Base-by-base conservation (phyloP, 768 basidiomycete species). In the Termitomyces sp. region DNA sequence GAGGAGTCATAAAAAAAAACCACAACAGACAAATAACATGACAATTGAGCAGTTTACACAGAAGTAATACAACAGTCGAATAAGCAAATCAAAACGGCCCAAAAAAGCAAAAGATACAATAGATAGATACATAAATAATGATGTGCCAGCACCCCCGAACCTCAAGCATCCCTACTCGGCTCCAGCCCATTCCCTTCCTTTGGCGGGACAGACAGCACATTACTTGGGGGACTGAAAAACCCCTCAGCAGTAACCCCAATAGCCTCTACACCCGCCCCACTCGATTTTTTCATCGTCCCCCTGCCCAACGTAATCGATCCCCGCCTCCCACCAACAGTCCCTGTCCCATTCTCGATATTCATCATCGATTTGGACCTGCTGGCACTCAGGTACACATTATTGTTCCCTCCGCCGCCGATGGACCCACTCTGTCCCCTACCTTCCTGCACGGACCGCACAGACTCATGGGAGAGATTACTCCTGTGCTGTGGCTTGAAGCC, bases 191-290 rank as follows among this genome's bases (percentile, higher is more conserved):
- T 15, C 14, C 53, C 51, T 11, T 32, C n/a, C 11, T 56, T 56
- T n/a, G 42, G 55, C 3, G 55, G 55, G 20, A 56, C 42, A 43
- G 55, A 31, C 42, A 42, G 55, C 12, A 32, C 42, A 34, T n/a
- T 32, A 11, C 55, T 34, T 3, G 88, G 86, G 4, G 89, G 78
- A 12, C 80, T 76, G 71, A 94, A 94, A 70, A 93, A 93, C 0
- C 92, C 92, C 25, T 80, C 80, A 38, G 90, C 92, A 37, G 88
- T 91, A 50, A 94, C 79, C 17, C 91, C 81, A 49, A 88, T 70
- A 32, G 91, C 87, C 74, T 90, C 88, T 60, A 93, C 92, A 36
- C 84, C 88, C 25, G 89, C 84, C 15, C 88, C 92, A 56, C 81
- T 79, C 48, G 82, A 73, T 76, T 91, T 92, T 65, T 77, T 71